Evolutionary conservation across 306 rosid species (phyloP).

Genomic region (Quercus robur): DNA sequence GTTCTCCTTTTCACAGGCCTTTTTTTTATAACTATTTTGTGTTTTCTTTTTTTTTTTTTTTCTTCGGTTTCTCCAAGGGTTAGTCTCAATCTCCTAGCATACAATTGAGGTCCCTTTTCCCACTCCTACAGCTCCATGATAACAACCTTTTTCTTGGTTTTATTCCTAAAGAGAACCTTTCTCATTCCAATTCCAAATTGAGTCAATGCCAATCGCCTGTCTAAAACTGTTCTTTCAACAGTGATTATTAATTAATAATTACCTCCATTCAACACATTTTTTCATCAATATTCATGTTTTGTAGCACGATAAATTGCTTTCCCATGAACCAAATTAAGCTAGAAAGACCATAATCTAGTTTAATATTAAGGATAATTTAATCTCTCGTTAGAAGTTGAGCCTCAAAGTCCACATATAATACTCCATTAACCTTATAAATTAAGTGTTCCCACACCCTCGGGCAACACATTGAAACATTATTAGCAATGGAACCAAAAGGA

Average conservation of each 20-base stretch:
- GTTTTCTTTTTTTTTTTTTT: slow-evolving; percentile 2
- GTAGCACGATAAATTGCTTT: too few relatives aligned
- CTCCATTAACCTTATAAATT: background rate
- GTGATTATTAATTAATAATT: background rate
- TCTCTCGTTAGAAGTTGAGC: too few relatives aligned
- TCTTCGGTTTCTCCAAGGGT: slow-evolving; percentile 8
- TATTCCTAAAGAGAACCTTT: background rate
- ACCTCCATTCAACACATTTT: background rate
- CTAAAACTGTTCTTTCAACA: background rate
- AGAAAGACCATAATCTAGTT: too few relatives aligned
- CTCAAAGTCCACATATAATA: background rate
- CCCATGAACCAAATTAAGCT: too few relatives aligned
- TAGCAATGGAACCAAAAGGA: slow-evolving; percentile 21
- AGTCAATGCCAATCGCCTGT: too few relatives aligned
- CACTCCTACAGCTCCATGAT: background rate
- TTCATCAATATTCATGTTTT: background rate
- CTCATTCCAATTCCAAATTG: background rate
- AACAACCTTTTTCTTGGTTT: slow-evolving; percentile 3
- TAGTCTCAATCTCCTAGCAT: slow-evolving; percentile 30
- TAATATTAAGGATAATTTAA: too few relatives aligned
- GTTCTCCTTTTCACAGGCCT: slow-evolving; percentile 15
- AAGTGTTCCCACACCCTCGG: background rate
- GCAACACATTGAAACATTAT: slow-evolving; percentile 7
- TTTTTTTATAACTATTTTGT: background rate
- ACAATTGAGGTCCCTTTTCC: slow-evolving; percentile 3